Evolutionary conservation across 2,329 filamentous ascomycete genomes (phyloP), one percentile per base, ranked within the genome.

Genomic region (Catunica adiposa): DNA sequence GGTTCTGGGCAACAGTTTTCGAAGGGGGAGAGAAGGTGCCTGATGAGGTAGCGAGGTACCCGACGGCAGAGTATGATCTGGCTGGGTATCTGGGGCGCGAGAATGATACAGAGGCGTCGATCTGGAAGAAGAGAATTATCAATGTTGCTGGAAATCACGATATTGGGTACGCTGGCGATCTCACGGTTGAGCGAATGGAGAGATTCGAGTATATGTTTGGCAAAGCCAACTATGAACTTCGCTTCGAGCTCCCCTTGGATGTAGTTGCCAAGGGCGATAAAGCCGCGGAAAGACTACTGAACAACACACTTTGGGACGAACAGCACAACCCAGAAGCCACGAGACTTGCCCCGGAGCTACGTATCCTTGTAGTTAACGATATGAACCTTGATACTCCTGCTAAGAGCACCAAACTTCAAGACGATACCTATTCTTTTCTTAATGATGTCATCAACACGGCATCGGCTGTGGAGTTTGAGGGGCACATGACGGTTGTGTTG

Each of bases 131-230:
- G 42, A 78, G 84, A 56, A 75, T 96, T 60, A 88, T 98, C 66
- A 94, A 95, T 62, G 80, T 97, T 25, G 89, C 82, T 0, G 92
- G 92, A 1, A 98, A 98, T 64, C 92, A 98, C 66, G 92, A 98
- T 67, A 83, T 98, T 64, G 92, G 92, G 34, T 98, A 98, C 66
- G 88, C 89, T 0, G 92, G 92, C 2, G 92, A 98, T 67, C 76
- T 97, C 59, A 88, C 84, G 42, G 70, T 75, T n/a, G 74, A 80
- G 59, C 80, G 89, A 2, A 73, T 96, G 55, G 73, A 79, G 26
- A 79, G 92, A 1, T 98, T 97, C 65, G 89, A 95, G 69, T 74
- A 76, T 22, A 77, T 78, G 1, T 98, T 94, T 70, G 92, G 92
- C 56, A 86, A 82, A 61, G 80, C 86, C 17, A 94, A 97, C 66